Evolutionary conservation across 352 stramenopile species (phyloP).

Genomic region (Stephanocyclus meneghinianus): DNA sequence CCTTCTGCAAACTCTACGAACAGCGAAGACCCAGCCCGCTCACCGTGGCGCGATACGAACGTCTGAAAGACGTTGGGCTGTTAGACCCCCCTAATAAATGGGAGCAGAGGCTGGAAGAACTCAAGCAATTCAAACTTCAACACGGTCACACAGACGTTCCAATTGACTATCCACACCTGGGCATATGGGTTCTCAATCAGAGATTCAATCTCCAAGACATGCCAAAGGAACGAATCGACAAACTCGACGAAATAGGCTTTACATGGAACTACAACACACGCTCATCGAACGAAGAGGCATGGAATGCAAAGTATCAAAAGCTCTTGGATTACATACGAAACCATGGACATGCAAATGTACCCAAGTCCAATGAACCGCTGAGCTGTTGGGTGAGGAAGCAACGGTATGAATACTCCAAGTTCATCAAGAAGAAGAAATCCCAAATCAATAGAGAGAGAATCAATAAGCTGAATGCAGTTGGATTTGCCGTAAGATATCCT

Average conservation of each 20-base stretch:
- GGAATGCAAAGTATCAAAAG: slow-evolving; percentile 2
- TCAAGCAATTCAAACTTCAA: slow-evolving; percentile 8
- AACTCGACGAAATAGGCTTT: slow-evolving; percentile 1
- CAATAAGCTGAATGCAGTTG: slow-evolving; percentile 10
- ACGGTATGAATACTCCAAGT: slow-evolving; percentile 19
- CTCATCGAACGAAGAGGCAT: not conserved
- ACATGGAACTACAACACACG: slow-evolving; percentile 19
- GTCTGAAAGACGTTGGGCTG: not conserved
- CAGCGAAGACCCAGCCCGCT: not conserved
- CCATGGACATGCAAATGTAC: slow-evolving; percentile 5
- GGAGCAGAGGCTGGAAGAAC: slow-evolving; percentile 1
- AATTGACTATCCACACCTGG: slow-evolving; percentile 14
- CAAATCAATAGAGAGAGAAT: slow-evolving; percentile 11
- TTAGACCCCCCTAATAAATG: slow-evolving; percentile 1
- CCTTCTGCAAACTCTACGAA: slow-evolving; percentile 10
- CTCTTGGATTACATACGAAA: not conserved
- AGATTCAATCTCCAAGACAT: slow-evolving; percentile 13
- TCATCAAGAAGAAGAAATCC: slow-evolving; percentile 6
- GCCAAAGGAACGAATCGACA: slow-evolving; percentile 15
- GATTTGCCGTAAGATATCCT: not conserved
- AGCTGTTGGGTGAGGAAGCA: slow-evolving; percentile 13
- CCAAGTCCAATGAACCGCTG: slow-evolving; percentile 1
- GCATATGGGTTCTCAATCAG: slow-evolving; percentile 7
- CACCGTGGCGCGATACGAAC: not conserved
- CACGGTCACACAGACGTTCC: slow-evolving; percentile 3